Conservation (phyloP, 805 yeast species). For the Candida michaelii region DNA sequence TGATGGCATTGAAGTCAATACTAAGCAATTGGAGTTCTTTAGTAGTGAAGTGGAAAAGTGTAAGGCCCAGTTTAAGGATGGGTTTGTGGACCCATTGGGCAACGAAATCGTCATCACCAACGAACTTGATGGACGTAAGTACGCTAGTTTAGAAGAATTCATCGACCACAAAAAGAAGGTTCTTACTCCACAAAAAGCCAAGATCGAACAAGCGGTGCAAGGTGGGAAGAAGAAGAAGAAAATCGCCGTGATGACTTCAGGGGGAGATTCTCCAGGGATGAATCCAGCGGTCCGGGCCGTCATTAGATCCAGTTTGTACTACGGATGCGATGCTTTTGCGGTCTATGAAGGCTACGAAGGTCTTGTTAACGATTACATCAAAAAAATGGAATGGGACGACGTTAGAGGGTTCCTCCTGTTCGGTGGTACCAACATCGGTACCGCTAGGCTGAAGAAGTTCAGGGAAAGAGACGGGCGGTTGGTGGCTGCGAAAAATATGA, state of each 20-base stretch:
- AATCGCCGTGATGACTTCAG: slow-evolving; percentile 78
- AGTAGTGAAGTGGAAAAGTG: slow-evolving; percentile 27
- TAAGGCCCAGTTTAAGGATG: slow-evolving; percentile 17
- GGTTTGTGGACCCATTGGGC: slow-evolving; percentile 35
- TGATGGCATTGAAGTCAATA: neutral
- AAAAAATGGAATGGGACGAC: slow-evolving; percentile 68
- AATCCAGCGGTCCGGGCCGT: slow-evolving; percentile 74
- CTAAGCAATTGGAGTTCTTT: slow-evolving; percentile 30
- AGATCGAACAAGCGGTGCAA: neutral
- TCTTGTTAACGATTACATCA: slow-evolving; percentile 55
- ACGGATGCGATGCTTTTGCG: slow-evolving; percentile 65
- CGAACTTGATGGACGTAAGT: slow-evolving; percentile 13
- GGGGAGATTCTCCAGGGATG: slow-evolving; percentile 85
- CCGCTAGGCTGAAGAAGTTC: slow-evolving; percentile 71
- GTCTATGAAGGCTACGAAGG: slow-evolving; percentile 77
- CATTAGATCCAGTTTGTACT: slow-evolving; percentile 63
- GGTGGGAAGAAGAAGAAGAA: slow-evolving; percentile 32
- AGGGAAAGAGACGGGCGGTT: slow-evolving; percentile 66
- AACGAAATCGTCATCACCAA: slow-evolving; percentile 29
- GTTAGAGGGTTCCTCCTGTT: slow-evolving; percentile 68
- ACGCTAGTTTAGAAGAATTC: slow-evolving; percentile 7
- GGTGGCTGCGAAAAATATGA: slow-evolving; percentile 62
- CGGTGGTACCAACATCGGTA: slow-evolving; percentile 80
- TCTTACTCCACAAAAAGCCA: neutral
- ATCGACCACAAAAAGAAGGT: slow-evolving; percentile 8